phyloP scores from a whole-genome alignment of 345 rosid species.

The Noccaea bulbosa region DNA sequence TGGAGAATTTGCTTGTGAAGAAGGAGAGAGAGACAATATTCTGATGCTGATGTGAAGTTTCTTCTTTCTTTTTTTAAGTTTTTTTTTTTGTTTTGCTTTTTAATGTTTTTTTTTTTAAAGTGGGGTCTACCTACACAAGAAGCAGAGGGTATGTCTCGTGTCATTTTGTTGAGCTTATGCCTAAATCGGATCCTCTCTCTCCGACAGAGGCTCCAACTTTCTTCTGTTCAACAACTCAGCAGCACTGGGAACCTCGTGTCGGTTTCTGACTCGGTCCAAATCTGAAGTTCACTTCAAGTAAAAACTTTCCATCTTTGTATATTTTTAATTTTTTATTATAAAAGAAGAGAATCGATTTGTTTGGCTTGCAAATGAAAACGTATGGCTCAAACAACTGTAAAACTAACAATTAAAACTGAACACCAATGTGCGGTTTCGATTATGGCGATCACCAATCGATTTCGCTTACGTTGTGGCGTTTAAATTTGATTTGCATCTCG shows the following conservation, averaged over 20 bases:
- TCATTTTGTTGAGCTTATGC: constrained; percentile 22
- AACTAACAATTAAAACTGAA: constrained; percentile 7
- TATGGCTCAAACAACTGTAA: constrained; percentile 19
- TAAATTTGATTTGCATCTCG: constrained; percentile 4
- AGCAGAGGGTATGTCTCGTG: not conserved
- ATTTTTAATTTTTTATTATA: not conserved
- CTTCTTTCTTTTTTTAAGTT: constrained; percentile 38
- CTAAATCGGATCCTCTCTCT: constrained; percentile 18
- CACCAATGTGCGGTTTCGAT: too few species aligned
- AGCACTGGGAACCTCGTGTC: constrained; percentile 31
- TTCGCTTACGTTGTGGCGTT: not conserved
- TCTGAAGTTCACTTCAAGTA: constrained; percentile 39
- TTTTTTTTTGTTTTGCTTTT: not conserved
- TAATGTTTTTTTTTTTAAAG: not conserved
- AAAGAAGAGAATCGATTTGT: not conserved
- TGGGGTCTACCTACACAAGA: constrained; percentile 7
- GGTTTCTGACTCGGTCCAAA: constrained; percentile 35
- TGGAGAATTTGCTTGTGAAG: constrained; percentile 31
- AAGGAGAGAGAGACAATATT: constrained; percentile 26
- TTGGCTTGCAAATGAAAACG: constrained; percentile 21
- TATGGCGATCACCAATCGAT: not conserved
- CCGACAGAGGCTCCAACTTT: not conserved
- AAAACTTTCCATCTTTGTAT: constrained; percentile 35
- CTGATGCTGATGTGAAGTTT: constrained; percentile 38
- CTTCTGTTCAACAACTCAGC: constrained; percentile 35